These are phyloP conservation scores for Rhodotorula babjevae DNA, from an alignment of 768 basidiomycete genomes.

Conservation along the genomic window DNA sequence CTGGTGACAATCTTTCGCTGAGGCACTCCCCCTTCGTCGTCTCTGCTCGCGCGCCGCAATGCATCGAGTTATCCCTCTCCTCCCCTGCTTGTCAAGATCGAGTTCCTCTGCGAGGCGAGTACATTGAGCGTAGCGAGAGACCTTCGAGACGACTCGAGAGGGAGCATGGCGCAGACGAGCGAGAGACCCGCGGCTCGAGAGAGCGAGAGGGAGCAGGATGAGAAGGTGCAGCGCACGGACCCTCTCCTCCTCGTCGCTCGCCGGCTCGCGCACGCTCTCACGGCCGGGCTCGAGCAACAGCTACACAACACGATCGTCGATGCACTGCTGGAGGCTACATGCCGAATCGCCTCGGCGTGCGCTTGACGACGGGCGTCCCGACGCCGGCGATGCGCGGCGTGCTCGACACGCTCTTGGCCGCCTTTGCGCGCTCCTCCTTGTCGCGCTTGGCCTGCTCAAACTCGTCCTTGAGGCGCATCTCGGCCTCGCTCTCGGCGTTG, in stretches of 20 bases:
- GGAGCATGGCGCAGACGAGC: no score
- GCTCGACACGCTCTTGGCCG: conserved; percentile 35
- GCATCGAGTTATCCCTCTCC: not conserved
- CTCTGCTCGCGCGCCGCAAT: not conserved
- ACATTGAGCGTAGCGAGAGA: no score
- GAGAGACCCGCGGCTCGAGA: no score
- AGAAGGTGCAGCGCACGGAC: no score
- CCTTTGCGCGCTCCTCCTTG: conserved; percentile 32
- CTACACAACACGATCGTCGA: not conserved
- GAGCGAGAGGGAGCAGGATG: no score
- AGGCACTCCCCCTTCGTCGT: not conserved
- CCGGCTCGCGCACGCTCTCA: no score
- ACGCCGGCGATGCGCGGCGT: conserved; percentile 41
- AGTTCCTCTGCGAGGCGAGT: no score
- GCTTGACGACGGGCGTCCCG: conserved; percentile 30
- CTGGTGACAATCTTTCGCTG: not conserved
- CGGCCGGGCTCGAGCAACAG: no score
- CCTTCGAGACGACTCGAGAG: no score
- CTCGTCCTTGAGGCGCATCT: conserved; percentile 38
- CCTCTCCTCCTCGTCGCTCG: no score
- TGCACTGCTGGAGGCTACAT: not conserved
- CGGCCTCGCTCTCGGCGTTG: conserved; percentile 34
- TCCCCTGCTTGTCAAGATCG: no score
- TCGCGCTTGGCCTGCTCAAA: conserved; percentile 37
- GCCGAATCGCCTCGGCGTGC: conserved; percentile 35